A percentile compares a stretch with the other conserved stretches of the same genome.
Evolutionary conservation across 2,329 filamentous ascomycete species (phyloP).

Genomic region (Paracorniculantispora psalliotae): DNA sequence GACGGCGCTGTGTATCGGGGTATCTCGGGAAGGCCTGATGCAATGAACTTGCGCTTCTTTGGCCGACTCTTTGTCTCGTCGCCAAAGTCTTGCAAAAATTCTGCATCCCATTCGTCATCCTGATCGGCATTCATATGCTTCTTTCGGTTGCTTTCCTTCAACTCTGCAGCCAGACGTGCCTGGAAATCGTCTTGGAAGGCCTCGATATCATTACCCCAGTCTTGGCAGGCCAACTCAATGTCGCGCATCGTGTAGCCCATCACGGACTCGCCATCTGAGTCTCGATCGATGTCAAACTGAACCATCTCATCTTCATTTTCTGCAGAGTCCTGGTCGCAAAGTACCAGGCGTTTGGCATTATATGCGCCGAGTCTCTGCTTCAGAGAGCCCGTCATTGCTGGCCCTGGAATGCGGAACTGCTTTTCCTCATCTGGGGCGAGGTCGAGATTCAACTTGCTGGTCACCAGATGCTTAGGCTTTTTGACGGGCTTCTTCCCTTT

Average conservation of each 20-base stretch:
- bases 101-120: conserved; percentile 59
- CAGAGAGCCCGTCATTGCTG: conserved; percentile 45
- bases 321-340: conserved; percentile 36
- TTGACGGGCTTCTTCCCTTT: conserved; percentile 74
- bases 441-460: conserved; percentile 84
- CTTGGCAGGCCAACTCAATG: conserved; percentile 77
- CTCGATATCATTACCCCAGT: conserved; percentile 68
- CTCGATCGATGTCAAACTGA: conserved; percentile 45
- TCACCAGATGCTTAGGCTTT: conserved; percentile 74
- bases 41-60: conserved; percentile 64
- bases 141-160: conserved; percentile 27
- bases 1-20: conserved; percentile 60
- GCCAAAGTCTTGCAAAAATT: conserved; percentile 49
- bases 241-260: conserved; percentile 75
- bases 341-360: conserved; percentile 44
- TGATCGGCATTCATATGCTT: conserved; percentile 34
- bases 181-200: conserved; percentile 38
- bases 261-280: conserved; percentile 58
- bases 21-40: conserved; percentile 54
- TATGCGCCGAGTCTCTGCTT: conserved; percentile 52
- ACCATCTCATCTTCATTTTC: conserved; percentile 31
- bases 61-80: conserved; percentile 43
- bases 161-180: conserved; percentile 26
- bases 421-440: conserved; percentile 83
- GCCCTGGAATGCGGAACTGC: conserved; percentile 69